These are phyloP conservation scores for Chlamydomonas incerta DNA, from an alignment of 139 green algal species.

Conservation along the genomic window DNA sequence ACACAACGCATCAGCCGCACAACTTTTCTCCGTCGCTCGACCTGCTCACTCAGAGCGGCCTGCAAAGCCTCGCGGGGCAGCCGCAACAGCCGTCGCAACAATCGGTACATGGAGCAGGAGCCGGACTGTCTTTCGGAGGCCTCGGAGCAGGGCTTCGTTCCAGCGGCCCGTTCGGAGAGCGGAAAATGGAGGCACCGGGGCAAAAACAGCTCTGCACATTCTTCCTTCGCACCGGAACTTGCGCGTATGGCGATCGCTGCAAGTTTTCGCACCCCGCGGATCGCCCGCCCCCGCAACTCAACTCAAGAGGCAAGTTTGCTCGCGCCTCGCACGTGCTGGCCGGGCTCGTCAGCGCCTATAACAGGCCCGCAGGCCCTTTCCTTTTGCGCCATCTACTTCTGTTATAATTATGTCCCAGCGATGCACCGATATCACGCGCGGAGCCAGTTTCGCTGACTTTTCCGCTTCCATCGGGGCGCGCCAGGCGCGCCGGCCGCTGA, in stretches of 20 bases:
- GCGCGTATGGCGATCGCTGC: constrained; percentile 48
- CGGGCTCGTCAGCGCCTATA: neutral
- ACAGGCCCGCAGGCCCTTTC: no score
- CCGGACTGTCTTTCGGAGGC: neutral
- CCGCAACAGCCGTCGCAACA: constrained; percentile 8
- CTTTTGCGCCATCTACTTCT: no score
- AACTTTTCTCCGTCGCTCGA: constrained; percentile 10
- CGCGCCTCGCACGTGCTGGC: neutral
- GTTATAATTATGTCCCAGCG: no score
- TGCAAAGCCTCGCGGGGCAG: neutral
- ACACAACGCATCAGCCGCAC: neutral
- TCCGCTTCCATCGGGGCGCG: no score
- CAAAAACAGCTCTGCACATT: constrained; percentile 36
- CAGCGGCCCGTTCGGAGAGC: neutral
- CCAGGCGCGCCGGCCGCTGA: no score
- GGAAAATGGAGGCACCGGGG: neutral
- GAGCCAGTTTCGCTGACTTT: no score
- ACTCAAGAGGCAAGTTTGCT: neutral
- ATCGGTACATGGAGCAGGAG: neutral
- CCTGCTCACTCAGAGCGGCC: constrained; percentile 7
- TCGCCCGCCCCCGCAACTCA: constrained; percentile 34
- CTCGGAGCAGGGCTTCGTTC: neutral
- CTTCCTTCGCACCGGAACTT: constrained; percentile 29
- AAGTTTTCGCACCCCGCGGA: constrained; percentile 47
- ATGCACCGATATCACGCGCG: no score